phyloP scores from a whole-genome alignment of 2,329 filamentous ascomycete genomes.

The Apiospora aurea region DNA sequence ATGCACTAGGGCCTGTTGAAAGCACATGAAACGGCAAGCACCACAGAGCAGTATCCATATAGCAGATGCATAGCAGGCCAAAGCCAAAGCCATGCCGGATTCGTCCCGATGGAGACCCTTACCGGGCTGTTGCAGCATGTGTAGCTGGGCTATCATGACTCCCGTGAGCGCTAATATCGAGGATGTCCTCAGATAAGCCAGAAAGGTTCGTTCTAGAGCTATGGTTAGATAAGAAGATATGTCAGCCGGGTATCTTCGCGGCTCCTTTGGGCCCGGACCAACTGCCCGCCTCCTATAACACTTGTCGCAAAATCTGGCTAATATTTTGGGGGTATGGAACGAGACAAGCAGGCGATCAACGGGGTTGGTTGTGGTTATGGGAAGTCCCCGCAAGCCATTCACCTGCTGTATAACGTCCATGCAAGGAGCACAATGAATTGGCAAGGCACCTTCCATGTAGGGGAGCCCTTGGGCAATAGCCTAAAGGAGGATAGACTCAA shows the following conservation, averaged over 20 bases:
- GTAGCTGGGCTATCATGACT: conserved; percentile 71
- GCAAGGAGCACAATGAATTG: background rate
- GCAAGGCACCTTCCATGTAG: background rate
- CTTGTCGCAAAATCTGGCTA: conserved; percentile 28
- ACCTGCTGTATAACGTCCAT: background rate
- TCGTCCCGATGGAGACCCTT: conserved; percentile 62
- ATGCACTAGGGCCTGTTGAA: conserved; percentile 40
- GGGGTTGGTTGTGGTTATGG: background rate
- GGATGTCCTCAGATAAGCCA: conserved; percentile 76
- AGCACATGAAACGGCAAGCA: conserved; percentile 41
- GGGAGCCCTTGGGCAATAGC: background rate
- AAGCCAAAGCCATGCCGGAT: conserved; percentile 65
- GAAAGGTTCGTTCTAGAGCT: conserved; percentile 79
- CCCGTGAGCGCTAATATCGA: conserved; percentile 72
- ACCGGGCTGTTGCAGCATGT: conserved; percentile 55
- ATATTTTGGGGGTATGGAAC: no score
- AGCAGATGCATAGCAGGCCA: conserved; percentile 49
- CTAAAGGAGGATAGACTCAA: background rate
- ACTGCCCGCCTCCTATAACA: background rate
- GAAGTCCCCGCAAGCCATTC: background rate
- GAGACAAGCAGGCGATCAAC: background rate
- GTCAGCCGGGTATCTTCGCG: conserved; percentile 23
- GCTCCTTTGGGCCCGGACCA: background rate
- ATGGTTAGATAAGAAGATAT: conserved; percentile 28
- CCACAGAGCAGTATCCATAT: conserved; percentile 45